Percentiles rank a stretch among this genome's conserved stretches.
These are phyloP conservation scores for Boletus sp. DNA, from an alignment of 768 basidiomycete species.

Conservation along the genomic window DNA sequence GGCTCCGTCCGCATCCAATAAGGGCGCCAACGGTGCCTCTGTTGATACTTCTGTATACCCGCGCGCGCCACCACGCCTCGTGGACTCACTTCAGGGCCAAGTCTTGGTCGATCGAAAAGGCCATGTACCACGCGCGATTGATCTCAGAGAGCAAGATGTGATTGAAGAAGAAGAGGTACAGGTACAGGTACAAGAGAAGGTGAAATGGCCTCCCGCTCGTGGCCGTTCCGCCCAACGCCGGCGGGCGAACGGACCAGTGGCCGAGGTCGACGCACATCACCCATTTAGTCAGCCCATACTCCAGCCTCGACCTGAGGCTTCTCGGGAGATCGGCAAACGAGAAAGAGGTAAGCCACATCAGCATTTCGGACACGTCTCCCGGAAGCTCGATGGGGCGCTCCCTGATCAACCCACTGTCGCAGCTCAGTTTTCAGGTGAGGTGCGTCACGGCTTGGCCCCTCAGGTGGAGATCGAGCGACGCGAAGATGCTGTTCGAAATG, in stretches of 20 bases:
- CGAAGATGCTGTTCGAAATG: not conserved
- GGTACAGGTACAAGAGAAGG: not conserved
- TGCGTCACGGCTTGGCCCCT: not conserved
- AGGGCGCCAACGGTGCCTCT: not conserved
- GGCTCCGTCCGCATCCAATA: not conserved
- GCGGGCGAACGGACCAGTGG: not conserved
- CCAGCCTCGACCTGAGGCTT: not conserved
- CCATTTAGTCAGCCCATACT: slow-evolving; percentile 14
- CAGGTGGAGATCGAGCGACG: not conserved
- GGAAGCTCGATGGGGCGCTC: not conserved
- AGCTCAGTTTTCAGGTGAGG: too few species aligned
- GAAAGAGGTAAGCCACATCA: not conserved
- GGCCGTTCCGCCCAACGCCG: not conserved
- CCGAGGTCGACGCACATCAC: slow-evolving; percentile 1
- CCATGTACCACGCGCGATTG: slow-evolving; percentile 8
- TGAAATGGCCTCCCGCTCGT: slow-evolving; percentile 18
- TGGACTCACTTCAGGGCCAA: slow-evolving; percentile 15
- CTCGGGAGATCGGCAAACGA: not conserved
- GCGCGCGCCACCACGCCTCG: slow-evolving; percentile 24
- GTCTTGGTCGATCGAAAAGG: slow-evolving; percentile 22
- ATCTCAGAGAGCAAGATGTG: not conserved
- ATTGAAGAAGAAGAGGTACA: not conserved
- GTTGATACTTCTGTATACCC: not conserved
- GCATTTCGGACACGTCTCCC: not conserved
- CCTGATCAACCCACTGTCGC: not conserved